Conservation (phyloP, 305 asterid species). For the Plantago coronopus region DNA sequence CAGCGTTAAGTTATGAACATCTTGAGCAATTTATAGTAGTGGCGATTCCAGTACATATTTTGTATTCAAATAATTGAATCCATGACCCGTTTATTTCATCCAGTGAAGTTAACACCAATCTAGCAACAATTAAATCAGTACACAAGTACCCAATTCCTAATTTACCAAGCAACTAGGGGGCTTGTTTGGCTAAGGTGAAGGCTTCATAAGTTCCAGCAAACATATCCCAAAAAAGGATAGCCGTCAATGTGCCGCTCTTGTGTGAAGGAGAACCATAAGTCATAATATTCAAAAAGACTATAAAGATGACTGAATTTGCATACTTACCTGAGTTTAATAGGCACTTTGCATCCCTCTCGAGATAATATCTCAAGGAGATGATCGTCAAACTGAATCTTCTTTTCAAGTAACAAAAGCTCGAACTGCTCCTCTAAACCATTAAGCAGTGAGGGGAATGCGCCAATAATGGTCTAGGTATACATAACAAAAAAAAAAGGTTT, state of each 20-base stretch:
- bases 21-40: background rate
- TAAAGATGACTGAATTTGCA: constrained; percentile 16
- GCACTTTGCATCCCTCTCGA: constrained; percentile 48
- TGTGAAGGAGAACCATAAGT: background rate
- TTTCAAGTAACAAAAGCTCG: constrained; percentile 44
- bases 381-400: constrained; percentile 56
- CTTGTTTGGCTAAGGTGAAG: background rate
- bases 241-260: too few species aligned
- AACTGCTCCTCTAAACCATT: constrained; percentile 66
- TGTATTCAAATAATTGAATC: background rate
- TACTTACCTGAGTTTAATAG: constrained; percentile 61
- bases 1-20: background rate
- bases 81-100: background rate
- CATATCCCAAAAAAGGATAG: too few species aligned
- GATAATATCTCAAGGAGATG: constrained; percentile 66
- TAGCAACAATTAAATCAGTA: too few species aligned
- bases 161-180: background rate
- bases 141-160: too few species aligned
- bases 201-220: background rate
- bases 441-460: constrained; percentile 70
- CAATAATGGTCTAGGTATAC: constrained; percentile 52
- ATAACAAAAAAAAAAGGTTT: constrained; percentile 18
- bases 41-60: background rate
- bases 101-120: background rate
- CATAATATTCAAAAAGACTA: background rate